Base-by-base conservation (phyloP, 257 asterid species). In the Gynochthodes officinalis region DNA sequence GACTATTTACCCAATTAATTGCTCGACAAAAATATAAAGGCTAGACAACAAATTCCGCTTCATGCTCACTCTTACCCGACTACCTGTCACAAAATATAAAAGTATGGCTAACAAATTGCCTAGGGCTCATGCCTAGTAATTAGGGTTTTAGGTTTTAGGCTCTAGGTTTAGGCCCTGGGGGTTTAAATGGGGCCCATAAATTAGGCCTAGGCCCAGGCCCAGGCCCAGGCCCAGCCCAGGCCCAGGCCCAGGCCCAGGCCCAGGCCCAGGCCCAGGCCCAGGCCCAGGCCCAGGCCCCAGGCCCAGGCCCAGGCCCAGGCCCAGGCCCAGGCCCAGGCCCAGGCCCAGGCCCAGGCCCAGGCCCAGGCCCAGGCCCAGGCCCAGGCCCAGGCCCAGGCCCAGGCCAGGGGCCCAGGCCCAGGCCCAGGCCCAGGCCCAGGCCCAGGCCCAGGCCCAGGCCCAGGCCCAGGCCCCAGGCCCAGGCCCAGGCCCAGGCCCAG, bases 201-300 rank as follows among this genome's bases (percentile, higher is more conserved):
- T n/a, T n/a, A 61, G 66, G 66, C 66, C 42, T 40, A 61, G 66
- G 66, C 66, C 42, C 66, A 61, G 66, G 66, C 66, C 66, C 42
- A 61, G 66, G 66, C 66, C 42, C 66, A 61, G 66, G 66, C 66
- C 66, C 42, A 61, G 66, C 19, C 66, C 66, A 8, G n/a, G 66
- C 19, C 66, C 42, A 28, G 43, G 66, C 42, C 66, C 37, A 14
- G 43, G 40, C 21, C 66, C 37, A 14, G 43, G 40, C 21, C 66
- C 37, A 14, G 43, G 40, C 42, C 42, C 37, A 14, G 43, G 40
- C 42, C 42, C 66, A 28, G 43, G 66, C 42, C 42, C 42, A 28
- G 43, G 66, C 42, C 66, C 42, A 28, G 43, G 66, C 42, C 66
- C 42, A 9, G n/a, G 66, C 42, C 42, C 66, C 3, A 19, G 66